phyloP scores from a whole-genome alignment of 2,329 filamentous ascomycete species.

The Corynespora cassiicola region DNA sequence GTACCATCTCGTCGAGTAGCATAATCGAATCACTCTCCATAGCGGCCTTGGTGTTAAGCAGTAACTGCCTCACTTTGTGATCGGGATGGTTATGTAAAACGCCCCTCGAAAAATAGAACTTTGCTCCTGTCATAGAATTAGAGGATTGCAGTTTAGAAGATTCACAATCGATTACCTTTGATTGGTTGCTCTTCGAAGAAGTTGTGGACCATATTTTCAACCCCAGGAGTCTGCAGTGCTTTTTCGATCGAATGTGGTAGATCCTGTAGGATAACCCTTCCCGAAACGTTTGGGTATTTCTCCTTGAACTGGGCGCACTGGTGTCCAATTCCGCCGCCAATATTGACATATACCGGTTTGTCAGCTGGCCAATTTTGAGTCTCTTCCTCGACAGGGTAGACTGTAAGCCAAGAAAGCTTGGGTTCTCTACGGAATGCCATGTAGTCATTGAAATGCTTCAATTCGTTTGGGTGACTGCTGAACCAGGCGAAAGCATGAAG shows the following conservation, averaged over 20 bases:
- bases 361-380: slow-evolving; percentile 32
- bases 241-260: slow-evolving; percentile 37
- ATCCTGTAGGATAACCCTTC: slow-evolving; percentile 51
- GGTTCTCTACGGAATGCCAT: slow-evolving; percentile 11
- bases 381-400: slow-evolving; percentile 8
- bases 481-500: slow-evolving; percentile 9
- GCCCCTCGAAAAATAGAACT: slow-evolving; percentile 47
- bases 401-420: slow-evolving; percentile 4
- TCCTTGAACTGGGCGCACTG: slow-evolving; percentile 42
- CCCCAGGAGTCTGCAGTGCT: slow-evolving; percentile 29
- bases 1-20: slow-evolving; percentile 53
- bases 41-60: slow-evolving; percentile 40
- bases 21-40: slow-evolving; percentile 46
- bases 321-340: slow-evolving; percentile 52
- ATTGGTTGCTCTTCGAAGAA: slow-evolving; percentile 38
- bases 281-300: slow-evolving; percentile 39
- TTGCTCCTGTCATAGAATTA: slow-evolving; percentile 25
- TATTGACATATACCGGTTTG: slow-evolving; percentile 45
- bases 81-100: slow-evolving; percentile 51
- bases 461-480: slow-evolving; percentile 7
- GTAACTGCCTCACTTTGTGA: slow-evolving; percentile 38
- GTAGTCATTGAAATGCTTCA: slow-evolving; percentile 15
- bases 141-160: neutral
- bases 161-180: slow-evolving; percentile 28
- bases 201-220: slow-evolving; percentile 33